Percentiles rank a stretch among this genome's conserved stretches.
These are phyloP conservation scores for Achaetomiella virescens DNA, from an alignment of 495 filamentous ascomycete genomes.

Conservation along the genomic window DNA sequence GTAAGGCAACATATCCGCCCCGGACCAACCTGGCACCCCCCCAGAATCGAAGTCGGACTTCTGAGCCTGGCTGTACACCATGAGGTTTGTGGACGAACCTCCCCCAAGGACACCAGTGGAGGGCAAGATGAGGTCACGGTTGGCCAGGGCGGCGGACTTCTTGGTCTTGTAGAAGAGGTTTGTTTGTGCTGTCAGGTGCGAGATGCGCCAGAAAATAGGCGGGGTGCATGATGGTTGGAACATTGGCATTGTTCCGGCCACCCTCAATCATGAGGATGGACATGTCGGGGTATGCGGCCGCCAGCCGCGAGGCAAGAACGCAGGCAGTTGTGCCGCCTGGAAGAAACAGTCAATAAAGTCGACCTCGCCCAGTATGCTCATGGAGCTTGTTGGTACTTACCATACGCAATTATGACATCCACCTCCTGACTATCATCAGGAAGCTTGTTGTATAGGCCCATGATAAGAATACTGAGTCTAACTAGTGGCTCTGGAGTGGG, in stretches of 20 bases:
- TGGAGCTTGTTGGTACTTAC: conserved; percentile 8
- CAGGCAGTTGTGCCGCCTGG: conserved; percentile 42
- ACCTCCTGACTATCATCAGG: conserved; percentile 28
- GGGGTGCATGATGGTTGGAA: conserved; percentile 38
- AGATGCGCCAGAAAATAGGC: conserved; percentile 32
- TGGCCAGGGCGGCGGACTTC: conserved; percentile 19
- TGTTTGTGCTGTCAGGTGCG: conserved; percentile 26
- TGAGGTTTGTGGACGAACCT: conserved; percentile 54
- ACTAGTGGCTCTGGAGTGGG: not conserved
- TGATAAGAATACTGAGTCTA: conserved; percentile 3
- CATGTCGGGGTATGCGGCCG: conserved; percentile 41
- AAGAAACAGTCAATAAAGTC: not conserved
- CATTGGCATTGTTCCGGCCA: conserved; percentile 40
- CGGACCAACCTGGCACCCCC: conserved; percentile 47
- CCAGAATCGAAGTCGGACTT: conserved; percentile 46
- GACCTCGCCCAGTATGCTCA: conserved; percentile 12
- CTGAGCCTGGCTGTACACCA: conserved; percentile 42
- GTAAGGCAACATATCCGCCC: conserved; percentile 46
- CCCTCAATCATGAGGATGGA: conserved; percentile 47
- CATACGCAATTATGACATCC: conserved; percentile 34
- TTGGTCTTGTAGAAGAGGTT: conserved; percentile 31
- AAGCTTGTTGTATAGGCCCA: conserved; percentile 30
- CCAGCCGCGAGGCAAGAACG: conserved; percentile 42
- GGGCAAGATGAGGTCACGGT: conserved; percentile 43
- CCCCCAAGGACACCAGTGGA: conserved; percentile 52